Evolutionary conservation across 2,329 filamentous ascomycete genomes (phyloP), one percentile per base, ranked within the genome.

Genomic region (Xylariaceae sp.): DNA sequence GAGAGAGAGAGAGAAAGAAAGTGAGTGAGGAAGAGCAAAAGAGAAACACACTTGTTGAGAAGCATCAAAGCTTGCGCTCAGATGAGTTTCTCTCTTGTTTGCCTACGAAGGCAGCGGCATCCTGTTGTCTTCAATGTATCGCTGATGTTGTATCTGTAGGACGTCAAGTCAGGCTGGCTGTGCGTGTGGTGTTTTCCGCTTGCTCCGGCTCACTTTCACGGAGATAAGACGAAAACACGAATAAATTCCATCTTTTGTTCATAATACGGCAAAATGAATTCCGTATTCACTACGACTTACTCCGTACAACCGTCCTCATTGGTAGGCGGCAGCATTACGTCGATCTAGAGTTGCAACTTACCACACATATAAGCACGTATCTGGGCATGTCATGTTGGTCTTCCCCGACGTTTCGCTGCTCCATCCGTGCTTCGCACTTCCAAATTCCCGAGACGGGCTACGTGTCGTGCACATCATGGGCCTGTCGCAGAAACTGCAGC

Each of bases 401-500:
- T 23, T 55, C 52, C 45, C 49, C 55, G 50, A 51, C 47, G 56
- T 55, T 44, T 35, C 52, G 56, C 61, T 56, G 54, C 34, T 48
- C 52, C 35, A 57, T 57, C 55, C 55, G 37, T 41, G 52, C 56
- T 41, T 50, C 41, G 37, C 11, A 53, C 56, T 41, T 50, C 41
- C 48, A 34, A 57, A 15, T 45, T 50, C 45, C 18, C 59, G 41
- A 49, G 56, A 59, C 52, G 51, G 56, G 55, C 59, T 63, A 64
- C 59, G 61, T 64, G 60, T 64, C 62, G 57, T 52, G 59, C 61
- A 57, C 59, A 15, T 45, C 41, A 63, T 63, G 57, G 60, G 60
- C 60, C 39, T 62, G 60, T 64, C 62, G 62, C 62, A 62, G 60
- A 62, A 58, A 52, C 56, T 62, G 62, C 60, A 60, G 58, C 56